A percentile compares a stretch with the other conserved stretches of the same genome.
Conservation (phyloP, 768 basidiomycete species). For the Fomitopsis pulvina region DNA sequence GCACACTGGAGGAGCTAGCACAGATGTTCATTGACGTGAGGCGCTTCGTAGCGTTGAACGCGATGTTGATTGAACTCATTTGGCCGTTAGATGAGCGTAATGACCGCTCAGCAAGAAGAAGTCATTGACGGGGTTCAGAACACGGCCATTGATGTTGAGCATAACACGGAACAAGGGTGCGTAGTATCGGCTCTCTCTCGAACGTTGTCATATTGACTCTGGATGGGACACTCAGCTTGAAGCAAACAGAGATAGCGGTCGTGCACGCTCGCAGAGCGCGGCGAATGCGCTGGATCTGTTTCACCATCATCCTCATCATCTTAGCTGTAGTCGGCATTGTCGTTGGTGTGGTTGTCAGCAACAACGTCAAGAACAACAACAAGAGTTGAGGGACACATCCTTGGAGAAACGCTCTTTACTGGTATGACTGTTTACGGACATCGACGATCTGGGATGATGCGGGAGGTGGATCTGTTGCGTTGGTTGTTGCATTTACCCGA, state of each 20-base stretch:
- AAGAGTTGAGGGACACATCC: not conserved
- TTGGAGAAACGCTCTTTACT: not conserved
- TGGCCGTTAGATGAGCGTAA: constrained; percentile 59
- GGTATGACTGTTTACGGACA: not conserved
- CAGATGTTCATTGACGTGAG: constrained; percentile 79
- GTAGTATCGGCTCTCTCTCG: constrained; percentile 18
- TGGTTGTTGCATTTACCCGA: not conserved
- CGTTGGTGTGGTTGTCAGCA: constrained; percentile 37
- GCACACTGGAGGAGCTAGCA: constrained; percentile 82
- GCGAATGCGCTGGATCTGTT: constrained; percentile 84
- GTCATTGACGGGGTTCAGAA: constrained; percentile 57
- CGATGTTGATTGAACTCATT: constrained; percentile 1
- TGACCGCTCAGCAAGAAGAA: constrained; percentile 79
- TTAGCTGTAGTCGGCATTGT: constrained; percentile 52
- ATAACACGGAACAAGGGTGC: constrained; percentile 67
- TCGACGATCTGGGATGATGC: not conserved
- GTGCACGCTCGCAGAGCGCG: constrained; percentile 62
- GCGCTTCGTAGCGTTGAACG: not conserved
- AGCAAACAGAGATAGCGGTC: constrained; percentile 63
- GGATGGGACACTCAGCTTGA: constrained; percentile 33
- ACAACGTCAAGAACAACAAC: constrained; percentile 10
- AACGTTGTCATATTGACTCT: not conserved
- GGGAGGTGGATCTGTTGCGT: not conserved
- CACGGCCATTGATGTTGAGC: constrained; percentile 55
- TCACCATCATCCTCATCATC: constrained; percentile 52